Evolutionary conservation across 2,329 filamentous ascomycete genomes (phyloP), one percentile per base, ranked within the genome.

Genomic region (Aspergillus terreus): DNA sequence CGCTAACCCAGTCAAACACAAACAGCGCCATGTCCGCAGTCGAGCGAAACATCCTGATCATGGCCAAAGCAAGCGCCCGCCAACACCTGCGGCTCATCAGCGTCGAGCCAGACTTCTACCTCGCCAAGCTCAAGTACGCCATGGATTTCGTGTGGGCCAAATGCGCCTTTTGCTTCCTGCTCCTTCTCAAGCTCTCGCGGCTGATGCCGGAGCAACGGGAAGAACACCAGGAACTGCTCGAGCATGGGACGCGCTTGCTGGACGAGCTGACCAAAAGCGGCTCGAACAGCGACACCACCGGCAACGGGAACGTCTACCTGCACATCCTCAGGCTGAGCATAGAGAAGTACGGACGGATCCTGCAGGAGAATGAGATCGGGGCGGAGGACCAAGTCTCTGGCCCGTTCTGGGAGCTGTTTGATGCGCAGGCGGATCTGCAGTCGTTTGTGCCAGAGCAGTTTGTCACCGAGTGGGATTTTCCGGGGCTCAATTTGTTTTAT

Each of bases 91-190:
- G 72, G 4, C 72, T 78, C 15, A 74, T 82, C 32, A 70, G 79
- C 33, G 57, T 66, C n/a, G 68, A 76, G 44, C 70, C 75, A 42
- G 63, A 71, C 12, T 60, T 68, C 2, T 82, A 82, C 56, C 72
- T 82, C 7, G 72, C 69, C 12, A 78, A 76, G 14, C 73, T 82
- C 32, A 74, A 72, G 27, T 82, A 77, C 56, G 78, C 79, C 0
- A 80, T 81, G 73, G 78, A 82, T 49, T 82, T 82, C 52, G 79
- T 82, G 17, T 82, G 79, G 79, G 79, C 79, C 0, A 82, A 82
- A 60, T 79, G 77, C 46, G 78, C 79, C 0, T 82, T 82, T 54
- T 81, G 78, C n/a, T 78, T 82, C 42, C 65, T 82, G 2, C 68
- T 83, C 1, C 71, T 82, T 1, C 71, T 82, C 2, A 80, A 80